Percentiles rank a stretch among this genome's conserved stretches.
Evolutionary conservation across 2,329 filamentous ascomycete genomes (phyloP).

Genomic region (Aspergillus arachidicola): DNA sequence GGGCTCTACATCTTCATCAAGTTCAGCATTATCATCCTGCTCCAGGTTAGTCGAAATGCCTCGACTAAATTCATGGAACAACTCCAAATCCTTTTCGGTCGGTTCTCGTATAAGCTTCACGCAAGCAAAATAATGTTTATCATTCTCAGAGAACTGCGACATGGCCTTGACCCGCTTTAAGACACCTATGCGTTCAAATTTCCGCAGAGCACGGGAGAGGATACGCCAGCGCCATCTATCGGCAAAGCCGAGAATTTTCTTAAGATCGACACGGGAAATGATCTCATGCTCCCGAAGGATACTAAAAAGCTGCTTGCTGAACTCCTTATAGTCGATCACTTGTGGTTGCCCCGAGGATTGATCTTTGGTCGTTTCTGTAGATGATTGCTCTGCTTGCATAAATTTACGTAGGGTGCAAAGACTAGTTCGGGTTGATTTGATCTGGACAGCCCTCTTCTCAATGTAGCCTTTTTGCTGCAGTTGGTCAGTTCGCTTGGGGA

Average conservation of each 20-base stretch:
- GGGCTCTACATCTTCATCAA: slow-evolving; percentile 40
- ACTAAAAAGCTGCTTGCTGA: slow-evolving; percentile 52
- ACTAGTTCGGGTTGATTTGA: slow-evolving; percentile 56
- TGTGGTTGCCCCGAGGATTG: slow-evolving; percentile 25
- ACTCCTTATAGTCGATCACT: slow-evolving; percentile 52
- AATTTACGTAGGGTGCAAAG: slow-evolving; percentile 58
- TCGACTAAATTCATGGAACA: slow-evolving; percentile 42
- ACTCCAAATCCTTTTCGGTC: slow-evolving; percentile 40
- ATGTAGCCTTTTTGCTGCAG: slow-evolving; percentile 64
- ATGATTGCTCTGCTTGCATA: slow-evolving; percentile 24
- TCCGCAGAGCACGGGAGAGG: slow-evolving; percentile 46
- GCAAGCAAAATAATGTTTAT: slow-evolving; percentile 41
- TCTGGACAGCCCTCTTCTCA: slow-evolving; percentile 55
- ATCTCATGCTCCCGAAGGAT: slow-evolving; percentile 54
- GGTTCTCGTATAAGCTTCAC: slow-evolving; percentile 49
- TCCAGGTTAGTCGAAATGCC: slow-evolving; percentile 30
- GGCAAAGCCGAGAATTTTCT: slow-evolving; percentile 47
- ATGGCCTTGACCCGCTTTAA: slow-evolving; percentile 47
- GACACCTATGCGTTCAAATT: slow-evolving; percentile 50
- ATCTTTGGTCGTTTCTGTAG: slow-evolving; percentile 16
- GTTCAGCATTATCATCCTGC: slow-evolving; percentile 31
- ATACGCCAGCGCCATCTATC: slow-evolving; percentile 44
- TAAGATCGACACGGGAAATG: slow-evolving; percentile 56
- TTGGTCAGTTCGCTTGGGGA: slow-evolving; percentile 62
- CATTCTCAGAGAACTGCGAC: slow-evolving; percentile 43